Evolutionary conservation across 805 yeast species (phyloP).

Genomic region (Candida coquimbonensis): DNA sequence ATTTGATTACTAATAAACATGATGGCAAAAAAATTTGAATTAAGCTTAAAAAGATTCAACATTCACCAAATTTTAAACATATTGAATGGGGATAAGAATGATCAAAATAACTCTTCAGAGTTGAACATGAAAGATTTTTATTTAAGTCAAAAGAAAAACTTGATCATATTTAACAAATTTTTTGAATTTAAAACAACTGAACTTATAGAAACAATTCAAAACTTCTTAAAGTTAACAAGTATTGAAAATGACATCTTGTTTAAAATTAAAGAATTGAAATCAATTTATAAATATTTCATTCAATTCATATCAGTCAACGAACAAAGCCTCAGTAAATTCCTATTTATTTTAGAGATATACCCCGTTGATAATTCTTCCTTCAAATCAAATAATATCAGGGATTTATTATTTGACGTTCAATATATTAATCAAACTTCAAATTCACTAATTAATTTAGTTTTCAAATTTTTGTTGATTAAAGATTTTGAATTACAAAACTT

Average conservation of each 20-base stretch:
- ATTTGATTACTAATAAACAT: slow-evolving; percentile 18
- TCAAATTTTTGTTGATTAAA: slow-evolving; percentile 14
- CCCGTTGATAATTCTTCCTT: slow-evolving; percentile 6
- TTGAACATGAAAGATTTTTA: slow-evolving; percentile 26
- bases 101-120: slow-evolving; percentile 10
- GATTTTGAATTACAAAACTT: slow-evolving; percentile 7
- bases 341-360: slow-evolving; percentile 19
- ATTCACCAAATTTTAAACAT: slow-evolving; percentile 27
- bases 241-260: background rate
- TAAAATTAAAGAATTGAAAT: background rate
- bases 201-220: slow-evolving; percentile 16
- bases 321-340: slow-evolving; percentile 12
- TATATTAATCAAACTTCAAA: slow-evolving; percentile 1
- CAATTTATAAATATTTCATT: slow-evolving; percentile 1
- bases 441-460: slow-evolving; percentile 11
- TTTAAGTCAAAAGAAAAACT: slow-evolving; percentile 24
- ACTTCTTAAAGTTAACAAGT: slow-evolving; percentile 5
- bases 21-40: slow-evolving; percentile 21
- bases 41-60: slow-evolving; percentile 25
- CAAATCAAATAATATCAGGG: background rate
- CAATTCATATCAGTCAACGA: slow-evolving; percentile 1
- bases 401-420: slow-evolving; percentile 15
- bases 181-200: slow-evolving; percentile 23
- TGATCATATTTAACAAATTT: slow-evolving; percentile 26
- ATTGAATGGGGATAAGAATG: slow-evolving; percentile 11